These are phyloP conservation scores for Dentipellis sp. DNA, from an alignment of 768 basidiomycete genomes.

Conservation along the genomic window DNA sequence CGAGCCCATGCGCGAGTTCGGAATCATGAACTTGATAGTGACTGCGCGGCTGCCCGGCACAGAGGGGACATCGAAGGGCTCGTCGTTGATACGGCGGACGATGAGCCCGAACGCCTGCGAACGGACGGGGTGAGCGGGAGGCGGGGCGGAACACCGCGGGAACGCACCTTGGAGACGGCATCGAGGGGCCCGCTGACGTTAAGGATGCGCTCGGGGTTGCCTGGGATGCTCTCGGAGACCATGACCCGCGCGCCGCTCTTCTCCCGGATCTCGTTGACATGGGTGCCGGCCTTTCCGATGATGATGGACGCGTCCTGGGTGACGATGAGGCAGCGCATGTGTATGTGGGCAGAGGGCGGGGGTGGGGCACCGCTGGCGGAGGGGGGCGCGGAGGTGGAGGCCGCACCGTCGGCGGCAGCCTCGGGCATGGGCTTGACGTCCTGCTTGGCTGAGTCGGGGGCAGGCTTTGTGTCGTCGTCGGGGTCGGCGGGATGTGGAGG, in stretches of 20 bases:
- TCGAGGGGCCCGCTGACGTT: conserved; percentile 95
- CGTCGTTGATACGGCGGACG: conserved; percentile 97
- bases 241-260: conserved; percentile 95
- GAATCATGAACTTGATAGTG: conserved; percentile 99
- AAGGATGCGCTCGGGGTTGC: conserved; percentile 97
- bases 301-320: conserved; percentile 99
- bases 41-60: conserved; percentile 97
- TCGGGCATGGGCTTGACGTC: conserved; percentile 20
- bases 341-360: conserved; percentile 75
- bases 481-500: conserved; percentile 26
- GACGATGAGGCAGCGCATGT: conserved; percentile 97
- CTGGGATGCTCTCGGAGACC: conserved; percentile 97
- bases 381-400: conserved; percentile 41
- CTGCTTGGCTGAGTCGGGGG: neutral
- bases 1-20: conserved; percentile 98
- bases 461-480: conserved; percentile 26
- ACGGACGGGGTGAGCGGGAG: neutral
- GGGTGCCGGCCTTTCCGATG: conserved; percentile 91
- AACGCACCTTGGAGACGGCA: conserved; percentile 90
- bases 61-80: conserved; percentile 95
- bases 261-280: conserved; percentile 98
- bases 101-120: conserved; percentile 94
- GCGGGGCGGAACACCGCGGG: conserved; percentile 3
- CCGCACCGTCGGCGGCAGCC: conserved; percentile 26
- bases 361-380: conserved; percentile 39